Evolutionary conservation across 495 filamentous ascomycete genomes (phyloP).

Genomic region (Pyronema domesticum): DNA sequence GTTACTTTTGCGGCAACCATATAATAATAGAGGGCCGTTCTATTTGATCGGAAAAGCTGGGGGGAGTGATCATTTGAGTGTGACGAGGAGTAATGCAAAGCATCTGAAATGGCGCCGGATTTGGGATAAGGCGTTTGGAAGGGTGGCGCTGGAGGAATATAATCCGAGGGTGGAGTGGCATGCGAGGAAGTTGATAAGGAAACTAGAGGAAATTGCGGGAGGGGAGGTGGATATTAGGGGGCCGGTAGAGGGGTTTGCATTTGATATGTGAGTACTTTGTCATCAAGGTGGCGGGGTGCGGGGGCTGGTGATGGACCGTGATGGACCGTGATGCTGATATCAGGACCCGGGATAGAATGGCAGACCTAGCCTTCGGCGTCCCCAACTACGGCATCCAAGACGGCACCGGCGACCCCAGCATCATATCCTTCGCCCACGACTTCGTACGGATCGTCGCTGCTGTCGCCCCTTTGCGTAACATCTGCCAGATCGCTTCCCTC

Average conservation of each 20-base stretch:
- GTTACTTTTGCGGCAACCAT: slow-evolving; percentile 6
- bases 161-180: slow-evolving; percentile 11
- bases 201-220: neutral
- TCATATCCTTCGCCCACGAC: neutral
- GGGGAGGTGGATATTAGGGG: neutral
- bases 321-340: neutral
- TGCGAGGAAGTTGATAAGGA: slow-evolving; percentile 5
- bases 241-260: slow-evolving; percentile 4
- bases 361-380: slow-evolving; percentile 9
- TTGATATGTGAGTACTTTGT: slow-evolving; percentile 11
- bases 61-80: slow-evolving; percentile 6
- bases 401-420: slow-evolving; percentile 4
- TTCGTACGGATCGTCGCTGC: neutral
- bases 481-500: slow-evolving; percentile 9
- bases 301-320: neutral
- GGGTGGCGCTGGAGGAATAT: slow-evolving; percentile 8
- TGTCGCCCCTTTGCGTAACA: neutral
- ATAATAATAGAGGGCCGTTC: slow-evolving; percentile 5
- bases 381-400: slow-evolving; percentile 11
- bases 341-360: slow-evolving; percentile 4
- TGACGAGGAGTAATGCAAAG: slow-evolving; percentile 5
- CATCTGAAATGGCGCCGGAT: slow-evolving; percentile 11
- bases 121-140: slow-evolving; percentile 15
- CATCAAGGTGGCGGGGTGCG: neutral
- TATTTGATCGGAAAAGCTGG: slow-evolving; percentile 9